Evolutionary conservation across 208 protist genomes (phyloP).

Genomic region (Trypanosoma boissoni): DNA sequence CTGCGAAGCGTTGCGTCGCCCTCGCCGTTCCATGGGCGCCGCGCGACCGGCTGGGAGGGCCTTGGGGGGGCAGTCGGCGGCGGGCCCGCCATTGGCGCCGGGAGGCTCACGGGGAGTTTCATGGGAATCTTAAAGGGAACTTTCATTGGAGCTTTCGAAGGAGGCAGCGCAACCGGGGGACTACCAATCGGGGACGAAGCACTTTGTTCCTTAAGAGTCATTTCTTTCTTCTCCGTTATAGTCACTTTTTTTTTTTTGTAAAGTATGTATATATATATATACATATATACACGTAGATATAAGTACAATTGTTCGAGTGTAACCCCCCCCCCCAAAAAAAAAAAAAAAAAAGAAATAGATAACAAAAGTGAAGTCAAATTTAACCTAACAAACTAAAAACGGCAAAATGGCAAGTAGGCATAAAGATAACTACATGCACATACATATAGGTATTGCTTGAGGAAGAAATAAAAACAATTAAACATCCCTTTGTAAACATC

Average conservation of each 20-base stretch:
- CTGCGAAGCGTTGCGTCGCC: conserved; percentile 39
- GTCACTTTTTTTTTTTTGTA: conserved; percentile 1
- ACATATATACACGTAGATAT: not conserved
- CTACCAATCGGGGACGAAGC: not conserved
- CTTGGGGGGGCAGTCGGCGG: not conserved
- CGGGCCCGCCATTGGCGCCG: conserved; percentile 16
- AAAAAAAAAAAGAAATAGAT: conserved; percentile 4
- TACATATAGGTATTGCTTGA: not conserved
- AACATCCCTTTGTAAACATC: too few relatives aligned
- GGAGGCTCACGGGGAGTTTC: conserved; percentile 29
- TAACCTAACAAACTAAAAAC: conserved; percentile 13
- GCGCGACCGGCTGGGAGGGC: too few relatives aligned
- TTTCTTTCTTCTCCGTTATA: not conserved
- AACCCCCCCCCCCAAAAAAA: not conserved
- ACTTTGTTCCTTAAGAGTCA: not conserved
- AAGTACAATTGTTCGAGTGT: not conserved
- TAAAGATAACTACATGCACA: conserved; percentile 3
- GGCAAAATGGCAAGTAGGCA: conserved; percentile 11
- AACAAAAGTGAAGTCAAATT: not conserved
- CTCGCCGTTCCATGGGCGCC: conserved; percentile 23
- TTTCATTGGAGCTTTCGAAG: conserved; percentile 63
- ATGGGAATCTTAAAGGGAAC: conserved; percentile 55
- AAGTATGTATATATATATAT: conserved; percentile 1
- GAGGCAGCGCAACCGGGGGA: conserved; percentile 15
- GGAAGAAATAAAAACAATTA: conserved; percentile 10